A percentile compares a stretch with the other conserved stretches of the same genome.
These are phyloP conservation scores for Silybum marianum DNA, from an alignment of 129 eudicot species.

Conservation along the genomic window DNA sequence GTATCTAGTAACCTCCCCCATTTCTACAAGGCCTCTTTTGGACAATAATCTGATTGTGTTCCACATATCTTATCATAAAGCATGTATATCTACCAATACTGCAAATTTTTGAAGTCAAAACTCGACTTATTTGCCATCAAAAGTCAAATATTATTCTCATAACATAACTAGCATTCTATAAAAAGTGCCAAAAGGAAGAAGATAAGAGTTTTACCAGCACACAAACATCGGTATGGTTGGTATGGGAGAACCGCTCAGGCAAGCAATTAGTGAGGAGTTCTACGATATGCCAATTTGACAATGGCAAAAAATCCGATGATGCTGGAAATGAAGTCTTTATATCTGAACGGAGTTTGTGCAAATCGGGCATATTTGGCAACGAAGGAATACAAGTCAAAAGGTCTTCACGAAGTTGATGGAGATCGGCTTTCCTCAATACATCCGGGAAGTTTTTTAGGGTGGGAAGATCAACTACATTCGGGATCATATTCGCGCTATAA, in stretches of 20 bases:
- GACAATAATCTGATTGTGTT: no score
- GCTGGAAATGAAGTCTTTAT: slow-evolving; percentile 59
- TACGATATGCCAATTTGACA: slow-evolving; percentile 64
- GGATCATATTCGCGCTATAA: slow-evolving; percentile 76
- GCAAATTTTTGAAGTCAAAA: background rate
- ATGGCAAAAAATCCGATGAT: slow-evolving; percentile 49
- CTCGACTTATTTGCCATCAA: background rate
- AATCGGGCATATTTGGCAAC: slow-evolving; percentile 70
- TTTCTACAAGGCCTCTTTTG: no score
- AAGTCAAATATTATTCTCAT: background rate
- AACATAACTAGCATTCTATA: slow-evolving; percentile 1
- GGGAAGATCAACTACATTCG: slow-evolving; percentile 70
- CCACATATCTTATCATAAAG: background rate
- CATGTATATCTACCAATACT: background rate
- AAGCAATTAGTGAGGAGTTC: slow-evolving; percentile 79
- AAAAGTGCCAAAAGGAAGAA: slow-evolving; percentile 5
- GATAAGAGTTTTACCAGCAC: slow-evolving; percentile 56
- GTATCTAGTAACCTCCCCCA: no score
- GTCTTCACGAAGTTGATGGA: slow-evolving; percentile 67
- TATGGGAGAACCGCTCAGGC: slow-evolving; percentile 66
- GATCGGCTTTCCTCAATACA: slow-evolving; percentile 59
- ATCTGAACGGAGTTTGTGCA: slow-evolving; percentile 65
- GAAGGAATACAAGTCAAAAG: slow-evolving; percentile 81
- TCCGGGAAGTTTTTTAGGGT: slow-evolving; percentile 63
- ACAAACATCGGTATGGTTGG: slow-evolving; percentile 73